Evolutionary conservation across 345 rosid species (phyloP), one percentile per base, ranked within the genome.

Genomic region (Melaleuca quinquenervia): DNA sequence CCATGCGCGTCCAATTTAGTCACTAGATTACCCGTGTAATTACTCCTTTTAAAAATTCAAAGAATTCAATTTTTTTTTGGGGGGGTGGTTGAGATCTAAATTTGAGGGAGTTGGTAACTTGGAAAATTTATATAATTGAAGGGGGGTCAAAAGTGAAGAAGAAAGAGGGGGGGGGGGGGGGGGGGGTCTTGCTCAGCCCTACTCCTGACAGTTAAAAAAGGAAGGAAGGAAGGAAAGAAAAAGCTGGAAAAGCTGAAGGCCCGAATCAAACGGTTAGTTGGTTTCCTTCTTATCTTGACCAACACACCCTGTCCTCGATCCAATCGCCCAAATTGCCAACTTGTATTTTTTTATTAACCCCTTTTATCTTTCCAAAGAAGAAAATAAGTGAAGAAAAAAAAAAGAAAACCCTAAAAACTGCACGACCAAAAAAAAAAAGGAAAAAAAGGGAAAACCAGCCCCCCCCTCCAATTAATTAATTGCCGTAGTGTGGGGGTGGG

Each of bases 11-110:
- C 41, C 5, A 29, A 1, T 62, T 2, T 29, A 62, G 7, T 29
- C 5, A 1, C 2, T 36, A 8, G 15, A 8, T 64, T 11, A 36
- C 1, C 0, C 0, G 48, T 16, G 7, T 2, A 9, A 70, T 20
- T 20, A 36, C 18, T 3, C 48, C 12, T 8, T 9, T 8, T 9
- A 32, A 0, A 36, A 32, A 1, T 70, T 32, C 0, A 7, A 70
- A 5, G 13, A 16, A 12, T 8, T 12, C 52, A 2, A 41, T 50
- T 50, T 15, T 50, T 50, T 50, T 4, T 50, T 12, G 1, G 13
- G 53, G 53, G 53, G 78, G 78, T 2, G 41, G 41, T 41, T 70
- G 24, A 32, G 8, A 18, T 36, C 2, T 70, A 70, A 70, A 21
- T 7, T 26, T 20, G 3, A 21, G 8, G 9, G 48, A 70, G 48